Percentiles rank a stretch among this genome's conserved stretches.
Conservation (phyloP, 192 early-diverging fungal genomes). For the Coemansia sp. region DNA sequence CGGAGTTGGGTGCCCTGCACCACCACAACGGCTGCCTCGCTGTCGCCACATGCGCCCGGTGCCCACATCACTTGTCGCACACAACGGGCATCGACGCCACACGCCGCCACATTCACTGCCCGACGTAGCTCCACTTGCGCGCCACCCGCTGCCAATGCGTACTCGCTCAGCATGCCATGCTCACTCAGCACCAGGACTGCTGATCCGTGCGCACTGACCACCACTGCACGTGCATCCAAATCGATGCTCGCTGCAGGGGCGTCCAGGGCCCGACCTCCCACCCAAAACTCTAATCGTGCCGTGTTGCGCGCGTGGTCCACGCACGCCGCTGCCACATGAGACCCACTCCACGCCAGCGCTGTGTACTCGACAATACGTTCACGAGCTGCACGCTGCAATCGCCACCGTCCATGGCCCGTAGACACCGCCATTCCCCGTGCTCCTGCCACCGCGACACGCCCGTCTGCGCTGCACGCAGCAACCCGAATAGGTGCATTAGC, state of each 20-base stretch:
- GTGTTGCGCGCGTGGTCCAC: slow-evolving; percentile 19
- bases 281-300: slow-evolving; percentile 32
- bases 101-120: slow-evolving; percentile 7
- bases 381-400: slow-evolving; percentile 23
- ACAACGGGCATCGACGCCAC: slow-evolving; percentile 11
- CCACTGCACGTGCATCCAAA: slow-evolving; percentile 12
- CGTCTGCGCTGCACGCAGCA: slow-evolving; percentile 64
- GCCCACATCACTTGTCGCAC: slow-evolving; percentile 50
- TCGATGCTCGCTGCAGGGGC: slow-evolving; percentile 16
- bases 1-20: slow-evolving; percentile 35
- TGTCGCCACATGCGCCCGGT: slow-evolving; percentile 40
- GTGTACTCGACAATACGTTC: neutral
- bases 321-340: slow-evolving; percentile 35
- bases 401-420: slow-evolving; percentile 76
- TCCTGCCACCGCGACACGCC: slow-evolving; percentile 81
- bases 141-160: too few relatives aligned
- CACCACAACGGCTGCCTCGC: slow-evolving; percentile 28
- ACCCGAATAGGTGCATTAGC: slow-evolving; percentile 52
- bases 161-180: slow-evolving; percentile 20
- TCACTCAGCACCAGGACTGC: slow-evolving; percentile 16
- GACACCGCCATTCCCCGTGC: slow-evolving; percentile 78
- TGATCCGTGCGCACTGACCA: neutral
- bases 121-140: slow-evolving; percentile 28
- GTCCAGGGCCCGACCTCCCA: slow-evolving; percentile 29
- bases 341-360: slow-evolving; percentile 45